Conservation (phyloP, 148 eudicot species). For the Spergularia marina region DNA sequence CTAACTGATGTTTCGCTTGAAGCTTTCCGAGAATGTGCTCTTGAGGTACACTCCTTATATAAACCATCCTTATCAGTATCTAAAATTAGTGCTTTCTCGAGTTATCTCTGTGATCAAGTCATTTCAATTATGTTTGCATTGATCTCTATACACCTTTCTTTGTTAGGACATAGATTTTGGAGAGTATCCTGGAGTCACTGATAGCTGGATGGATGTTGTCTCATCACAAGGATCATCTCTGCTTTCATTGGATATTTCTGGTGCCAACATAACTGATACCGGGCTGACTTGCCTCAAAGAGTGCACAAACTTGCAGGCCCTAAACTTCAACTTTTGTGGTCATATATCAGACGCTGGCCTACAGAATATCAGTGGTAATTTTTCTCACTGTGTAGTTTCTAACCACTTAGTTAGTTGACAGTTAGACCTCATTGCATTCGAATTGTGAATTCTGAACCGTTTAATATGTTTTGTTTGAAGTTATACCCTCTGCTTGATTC, state of each 20-base stretch:
- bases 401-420: not conserved
- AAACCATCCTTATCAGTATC: not conserved
- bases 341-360: constrained; percentile 31
- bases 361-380: constrained; percentile 25
- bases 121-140: not conserved
- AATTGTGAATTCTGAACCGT: not conserved
- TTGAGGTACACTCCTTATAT: constrained; percentile 21
- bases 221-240: constrained; percentile 35
- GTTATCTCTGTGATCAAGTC: not conserved
- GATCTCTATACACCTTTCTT: not conserved
- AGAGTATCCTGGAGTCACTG: constrained; percentile 33
- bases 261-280: constrained; percentile 34
- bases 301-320: constrained; percentile 29
- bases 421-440: not conserved
- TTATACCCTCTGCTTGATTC: not conserved
- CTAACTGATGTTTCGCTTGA: constrained; percentile 28
- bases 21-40: constrained; percentile 37
- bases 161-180: constrained; percentile 33
- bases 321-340: constrained; percentile 32
- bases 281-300: constrained; percentile 29
- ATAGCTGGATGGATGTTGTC: constrained; percentile 31
- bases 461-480: too few relatives aligned
- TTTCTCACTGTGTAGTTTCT: not conserved
- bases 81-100: too few relatives aligned
- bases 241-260: constrained; percentile 37